A percentile compares a stretch with the other conserved stretches of the same genome.
Conservation (phyloP, 2,329 filamentous ascomycete genomes). For the Ceratocystis alfenasii region DNA sequence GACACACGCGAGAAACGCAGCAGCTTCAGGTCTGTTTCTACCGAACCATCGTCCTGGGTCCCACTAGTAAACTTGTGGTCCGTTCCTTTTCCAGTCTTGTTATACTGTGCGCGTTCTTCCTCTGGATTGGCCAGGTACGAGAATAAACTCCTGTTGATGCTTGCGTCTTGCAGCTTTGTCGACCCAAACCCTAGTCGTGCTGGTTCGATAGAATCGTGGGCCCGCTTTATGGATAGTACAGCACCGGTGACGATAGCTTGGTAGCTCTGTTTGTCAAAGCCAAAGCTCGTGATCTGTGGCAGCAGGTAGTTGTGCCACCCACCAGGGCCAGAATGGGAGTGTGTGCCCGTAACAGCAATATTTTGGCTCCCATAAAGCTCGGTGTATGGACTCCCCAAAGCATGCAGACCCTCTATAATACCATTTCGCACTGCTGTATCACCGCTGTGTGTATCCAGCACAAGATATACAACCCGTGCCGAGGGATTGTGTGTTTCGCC, state of each 20-base stretch:
- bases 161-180: constrained; percentile 53
- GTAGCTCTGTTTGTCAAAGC: constrained; percentile 79
- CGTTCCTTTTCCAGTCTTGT: constrained; percentile 22
- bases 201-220: constrained; percentile 44
- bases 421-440: constrained; percentile 81
- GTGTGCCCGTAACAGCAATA: constrained; percentile 80
- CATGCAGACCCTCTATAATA: constrained; percentile 62
- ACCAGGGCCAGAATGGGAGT: constrained; percentile 82
- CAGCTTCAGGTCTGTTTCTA: constrained; percentile 68
- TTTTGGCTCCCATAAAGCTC: constrained; percentile 65
- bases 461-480: constrained; percentile 74
- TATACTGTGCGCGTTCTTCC: constrained; percentile 57
- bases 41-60: constrained; percentile 31
- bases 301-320: constrained; percentile 92
- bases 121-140: constrained; percentile 74
- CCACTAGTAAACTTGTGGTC: background rate
- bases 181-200: constrained; percentile 57
- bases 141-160: constrained; percentile 73
- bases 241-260: constrained; percentile 79
- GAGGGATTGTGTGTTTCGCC: constrained; percentile 52
- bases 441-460: constrained; percentile 75
- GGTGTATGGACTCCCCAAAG: constrained; percentile 58
- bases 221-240: constrained; percentile 66
- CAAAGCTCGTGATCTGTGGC: constrained; percentile 77
- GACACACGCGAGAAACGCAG: constrained; percentile 60